Base-by-base conservation (phyloP, 2,329 filamentous ascomycete species). In the Pseudogymnoascus sp. region DNA sequence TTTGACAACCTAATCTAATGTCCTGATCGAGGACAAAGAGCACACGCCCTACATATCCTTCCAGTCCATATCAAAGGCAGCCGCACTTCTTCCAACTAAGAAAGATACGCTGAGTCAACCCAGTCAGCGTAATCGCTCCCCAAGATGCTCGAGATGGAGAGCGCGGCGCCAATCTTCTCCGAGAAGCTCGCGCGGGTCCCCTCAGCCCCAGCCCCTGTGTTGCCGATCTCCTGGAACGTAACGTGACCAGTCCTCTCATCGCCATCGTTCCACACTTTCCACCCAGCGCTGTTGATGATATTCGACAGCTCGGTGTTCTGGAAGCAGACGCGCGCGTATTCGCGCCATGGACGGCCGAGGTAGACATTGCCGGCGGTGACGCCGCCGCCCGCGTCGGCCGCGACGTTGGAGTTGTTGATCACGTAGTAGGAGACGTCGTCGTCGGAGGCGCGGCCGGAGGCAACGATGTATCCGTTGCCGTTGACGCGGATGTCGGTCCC, bases 221-320 rank as follows among this genome's bases (percentile, higher is more conserved):
- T 85, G 24, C 68, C 74, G 68, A 78, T 84, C 72, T 85, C 83
- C n/a, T 74, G 76, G 63, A 80, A 84, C 11, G 73, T 74, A 14
- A 84, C 79, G 63, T 80, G 67, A 10, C 75, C 77, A 1, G 80
- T 83, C 21, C 74, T 76, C 3, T 74, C 67, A 13, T 76, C 71
- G 31, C 70, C 72, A 11, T 66, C 72, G 35, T 74, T 74, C 83
- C 83, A 85, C 24, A 73, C 68, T 5, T 71, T 70, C 82, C 83
- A 85, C 0, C 82, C 82, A 2, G 75, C 75, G 2, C 73, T 65
- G 64, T 82, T 82, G 65, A 86, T 77, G 19, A 84, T 78, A n/a
- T 74, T 72, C 6, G 73, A 73, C 65, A 86, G 70, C 6, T 69
- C 68, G 3, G 78, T 79, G 29, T 76, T 74, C 71, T 83, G 81